phyloP scores from a whole-genome alignment of 495 filamentous ascomycete species.

The Hypoxylon rickii region DNA sequence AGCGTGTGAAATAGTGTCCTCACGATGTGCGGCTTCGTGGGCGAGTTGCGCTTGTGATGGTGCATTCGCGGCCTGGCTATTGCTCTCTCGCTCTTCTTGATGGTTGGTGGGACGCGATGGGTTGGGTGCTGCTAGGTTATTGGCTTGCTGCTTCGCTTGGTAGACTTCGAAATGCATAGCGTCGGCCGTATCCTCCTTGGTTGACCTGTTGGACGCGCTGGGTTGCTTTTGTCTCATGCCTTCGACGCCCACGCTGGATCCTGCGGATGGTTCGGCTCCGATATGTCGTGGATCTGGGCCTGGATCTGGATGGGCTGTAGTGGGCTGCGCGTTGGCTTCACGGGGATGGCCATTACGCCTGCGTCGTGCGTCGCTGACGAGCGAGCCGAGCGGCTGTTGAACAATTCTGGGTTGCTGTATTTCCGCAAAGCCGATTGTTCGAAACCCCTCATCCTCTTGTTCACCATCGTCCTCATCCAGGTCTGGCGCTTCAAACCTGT shows the following conservation, averaged over 20 bases:
- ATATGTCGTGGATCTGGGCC: neutral
- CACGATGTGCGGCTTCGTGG: conserved; percentile 1
- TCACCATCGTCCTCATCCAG: conserved; percentile 40
- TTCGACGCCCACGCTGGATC: neutral
- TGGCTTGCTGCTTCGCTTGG: conserved; percentile 12
- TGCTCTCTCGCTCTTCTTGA: conserved; percentile 35
- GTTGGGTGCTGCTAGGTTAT: too few species aligned
- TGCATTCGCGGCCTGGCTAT: conserved; percentile 22
- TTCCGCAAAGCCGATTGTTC: conserved; percentile 43
- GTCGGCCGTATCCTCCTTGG: neutral
- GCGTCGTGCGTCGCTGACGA: conserved; percentile 3
- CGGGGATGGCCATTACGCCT: neutral
- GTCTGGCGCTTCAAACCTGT: conserved; percentile 51
- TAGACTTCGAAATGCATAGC: conserved; percentile 5
- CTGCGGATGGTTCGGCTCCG: too few species aligned
- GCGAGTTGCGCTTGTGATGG: neutral
- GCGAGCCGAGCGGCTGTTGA: conserved; percentile 28
- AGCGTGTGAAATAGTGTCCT: neutral
- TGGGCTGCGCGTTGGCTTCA: neutral
- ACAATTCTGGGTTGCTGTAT: conserved; percentile 53
- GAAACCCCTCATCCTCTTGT: conserved; percentile 48
- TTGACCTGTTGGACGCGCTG: neutral
- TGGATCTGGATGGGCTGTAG: neutral
- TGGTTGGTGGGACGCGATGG: too few species aligned
- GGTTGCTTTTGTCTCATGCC: neutral